Evolutionary conservation across 1,139 yeast genomes (phyloP).

Genomic region (Schizosaccharomyces versatilis): DNA sequence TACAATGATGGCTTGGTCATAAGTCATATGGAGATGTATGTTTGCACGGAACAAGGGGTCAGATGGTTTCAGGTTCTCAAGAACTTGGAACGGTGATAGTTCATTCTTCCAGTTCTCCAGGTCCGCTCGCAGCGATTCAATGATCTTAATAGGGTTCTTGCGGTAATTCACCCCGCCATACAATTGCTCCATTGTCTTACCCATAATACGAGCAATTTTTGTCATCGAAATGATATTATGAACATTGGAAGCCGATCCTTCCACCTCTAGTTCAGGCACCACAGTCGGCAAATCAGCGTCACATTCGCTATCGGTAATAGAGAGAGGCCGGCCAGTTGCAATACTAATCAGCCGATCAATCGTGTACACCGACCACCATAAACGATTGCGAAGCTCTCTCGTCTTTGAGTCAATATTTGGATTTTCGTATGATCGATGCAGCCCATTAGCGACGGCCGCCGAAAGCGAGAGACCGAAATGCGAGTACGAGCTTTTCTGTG

Average conservation of each 20-base stretch:
- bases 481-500: not conserved
- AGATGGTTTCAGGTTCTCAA: conserved; percentile 1
- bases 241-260: conserved; percentile 4
- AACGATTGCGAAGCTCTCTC: conserved; percentile 11
- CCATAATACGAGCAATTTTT: conserved; percentile 4
- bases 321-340: conserved; percentile 12
- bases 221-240: conserved; percentile 4
- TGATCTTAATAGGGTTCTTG: not conserved
- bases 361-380: conserved; percentile 13
- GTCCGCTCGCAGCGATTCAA: conserved; percentile 3
- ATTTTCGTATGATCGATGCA: conserved; percentile 2
- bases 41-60: conserved; percentile 6
- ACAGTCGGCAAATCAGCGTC: conserved; percentile 10
- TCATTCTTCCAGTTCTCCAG: conserved; percentile 4
- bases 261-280: conserved; percentile 2
- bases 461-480: not conserved
- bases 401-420: not conserved
- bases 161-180: not conserved
- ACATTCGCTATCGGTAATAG: conserved; percentile 11
- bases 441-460: conserved; percentile 1
- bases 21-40: conserved; percentile 6
- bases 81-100: conserved; percentile 2
- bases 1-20: conserved; percentile 5
- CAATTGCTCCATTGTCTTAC: conserved; percentile 1
- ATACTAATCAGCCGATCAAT: conserved; percentile 12